Evolutionary conservation across 2,329 filamentous ascomycete species (phyloP), one percentile per base, ranked within the genome.

Genomic region (Alternaria alternata): DNA sequence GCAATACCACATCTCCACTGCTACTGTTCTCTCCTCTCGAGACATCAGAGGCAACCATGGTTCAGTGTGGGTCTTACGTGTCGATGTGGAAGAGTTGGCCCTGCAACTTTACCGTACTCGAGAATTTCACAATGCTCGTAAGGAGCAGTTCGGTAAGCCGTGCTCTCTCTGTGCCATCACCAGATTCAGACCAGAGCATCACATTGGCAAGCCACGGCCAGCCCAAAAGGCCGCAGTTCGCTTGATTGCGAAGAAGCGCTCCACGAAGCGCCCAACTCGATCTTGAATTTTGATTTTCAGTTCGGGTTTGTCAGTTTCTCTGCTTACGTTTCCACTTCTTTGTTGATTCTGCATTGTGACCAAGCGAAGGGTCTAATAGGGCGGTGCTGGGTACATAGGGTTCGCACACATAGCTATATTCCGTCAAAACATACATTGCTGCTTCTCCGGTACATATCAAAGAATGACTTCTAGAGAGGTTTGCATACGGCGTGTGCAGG

Each of bases 81-180:
- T 69, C 49, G 72, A 76, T 36, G 71, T 76, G 18, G 74, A 76
- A 32, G 69, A 68, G 9, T 57, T 76, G 26, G 73, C 72, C 4
- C 46, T 73, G 44, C 65, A 64, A 16, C 63, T 75, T 11, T 76
- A 76, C 58, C 68, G 67, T 54, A 75, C 73, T 7, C 64, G 70
- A 18, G 66, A 62, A 30, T 76, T 74, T 46, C 74, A 76, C 57
- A 61, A 59, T 32, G 69, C 65, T 9, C 67, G 65, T 22, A 51
- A 57, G 11, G 64, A 69, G 49, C 68, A 71, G 38, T 54, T 68
- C 8, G 68, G 65, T 54, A 71, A 62, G 52, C 68, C 70, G 16
- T 72, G 70, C 48, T 61, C 61, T 12, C 65, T 72, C 30, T 72
- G 70, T 44, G 68, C 67, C 26, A 64, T 70, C 41, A 71, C 67